Base-by-base conservation (phyloP, 192 early-diverging fungal species). In the Coemansia sp. region DNA sequence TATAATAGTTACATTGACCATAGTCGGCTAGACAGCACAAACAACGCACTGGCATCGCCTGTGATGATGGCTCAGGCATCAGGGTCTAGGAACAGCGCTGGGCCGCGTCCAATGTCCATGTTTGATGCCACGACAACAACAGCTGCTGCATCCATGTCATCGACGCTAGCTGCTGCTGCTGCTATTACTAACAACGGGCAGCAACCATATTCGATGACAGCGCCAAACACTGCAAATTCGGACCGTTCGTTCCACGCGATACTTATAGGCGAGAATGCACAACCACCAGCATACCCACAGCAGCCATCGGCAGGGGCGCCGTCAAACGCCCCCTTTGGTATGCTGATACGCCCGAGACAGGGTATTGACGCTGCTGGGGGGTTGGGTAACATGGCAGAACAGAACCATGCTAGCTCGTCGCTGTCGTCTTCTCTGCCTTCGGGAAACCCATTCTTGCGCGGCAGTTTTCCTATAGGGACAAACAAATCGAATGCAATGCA, bases 161-260 rank as follows among this genome's bases (percentile, higher is more conserved):
- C 63, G 5, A 17, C 60, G 22, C 19, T 62, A 20, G 40, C 42
- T 36, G 45, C 63, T 2, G 13, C 42, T 36, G 36, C 63, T 5
- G 8, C 20, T 7, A 1, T 50, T n/a, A 52, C 23, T 15, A 35
- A 22, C 17, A 48, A 59, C 52, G 62, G 48, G 36, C 63, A 67
- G 57, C 59, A 64, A 20, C 66, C 66, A 22, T 61, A 69, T 19
- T 56, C 75, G 53, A 58, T 55, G 53, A 56, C 72, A 4, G 57
- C 56, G 17, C 71, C 70, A 63, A 70, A 61, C 53, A 70, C 76
- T 13, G 67, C 76, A 33, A 53, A 66, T 33, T 65, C 78, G 1
- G 79, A 81, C 42, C 69, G 66, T 25, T 81, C 79, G 15, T 81
- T 75, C 23, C 79, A 81, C 40, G 70, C 79, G 9, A 81, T 81